Conservation (phyloP, 495 filamentous ascomycete genomes). For the Venustampulla echinocandica region DNA sequence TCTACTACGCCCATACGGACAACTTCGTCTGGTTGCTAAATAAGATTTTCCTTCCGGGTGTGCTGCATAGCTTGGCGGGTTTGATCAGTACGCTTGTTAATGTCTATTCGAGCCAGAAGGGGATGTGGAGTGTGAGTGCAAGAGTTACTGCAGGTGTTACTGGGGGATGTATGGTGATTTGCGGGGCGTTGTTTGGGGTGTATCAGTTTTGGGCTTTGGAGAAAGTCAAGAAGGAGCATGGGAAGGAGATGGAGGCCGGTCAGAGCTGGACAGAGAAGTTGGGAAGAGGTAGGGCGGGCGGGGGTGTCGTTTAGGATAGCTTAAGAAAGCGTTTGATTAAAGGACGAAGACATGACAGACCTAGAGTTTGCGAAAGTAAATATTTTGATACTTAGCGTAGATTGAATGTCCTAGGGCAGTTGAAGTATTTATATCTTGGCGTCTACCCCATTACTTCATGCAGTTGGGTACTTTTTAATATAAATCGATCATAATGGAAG, state of each 20-base stretch:
- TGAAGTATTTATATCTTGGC: no score
- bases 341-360: no score
- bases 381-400: no score
- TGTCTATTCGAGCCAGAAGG: constrained; percentile 38
- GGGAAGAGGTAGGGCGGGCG: no score
- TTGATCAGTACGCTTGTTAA: constrained; percentile 38
- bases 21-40: constrained; percentile 41
- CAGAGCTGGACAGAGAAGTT: neutral
- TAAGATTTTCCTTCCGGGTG: constrained; percentile 32
- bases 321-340: no score
- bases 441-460: no score
- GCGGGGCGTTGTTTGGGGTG: constrained; percentile 24
- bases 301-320: no score
- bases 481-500: no score
- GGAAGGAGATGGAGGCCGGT: constrained; percentile 10
- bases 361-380: no score
- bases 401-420: no score
- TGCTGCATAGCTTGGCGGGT: constrained; percentile 39
- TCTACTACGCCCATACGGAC: constrained; percentile 22
- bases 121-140: constrained; percentile 38
- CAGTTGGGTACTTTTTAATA: no score
- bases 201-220: constrained; percentile 29
- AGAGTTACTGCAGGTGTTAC: constrained; percentile 30
- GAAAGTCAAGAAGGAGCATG: constrained; percentile 24
- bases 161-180: constrained; percentile 16